Base-by-base conservation (phyloP, 495 filamentous ascomycete genomes). In the Xylaria cubensis region DNA sequence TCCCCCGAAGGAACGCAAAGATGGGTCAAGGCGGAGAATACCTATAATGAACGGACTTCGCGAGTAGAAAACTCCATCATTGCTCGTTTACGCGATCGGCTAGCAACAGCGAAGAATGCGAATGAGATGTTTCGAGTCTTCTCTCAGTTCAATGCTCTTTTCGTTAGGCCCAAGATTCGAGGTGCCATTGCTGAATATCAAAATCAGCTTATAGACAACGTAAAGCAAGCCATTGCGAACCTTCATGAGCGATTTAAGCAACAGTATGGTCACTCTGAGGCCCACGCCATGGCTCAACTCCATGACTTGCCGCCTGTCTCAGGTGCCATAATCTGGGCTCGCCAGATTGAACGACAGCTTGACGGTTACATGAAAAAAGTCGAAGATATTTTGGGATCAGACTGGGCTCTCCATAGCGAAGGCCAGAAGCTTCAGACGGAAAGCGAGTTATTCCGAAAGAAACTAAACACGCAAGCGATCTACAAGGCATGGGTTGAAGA, bases 101-200 rank as follows among this genome's bases (percentile, higher is more conserved):
- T 99, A 64, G 96, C 95, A 2, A 97, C 93, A 3, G 94, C 96
- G 15, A 98, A 95, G 86, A 95, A 91, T 66, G 96, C 96, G 26
- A 98, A 97, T 79, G 96, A 98, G 79, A 99, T 98, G 96, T 99
- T 99, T 80, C 93, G 97, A 48, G 96, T 99, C 59, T 98, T 98
- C 79, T 99, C 96, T 24, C 98, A 98, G 78, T 99, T 99, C 87
- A 99, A 99, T 77, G 97, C 96, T 36, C 91, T 99, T 62, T 95
- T 99, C 77, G 94, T 99, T 62, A 90, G 96, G 39, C 97, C 97
- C 21, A 98, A 98, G 85, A 98, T 99, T 79, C 90, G 96, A 55
- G 94, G 96, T 76, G 96, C 96, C 64, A 99, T 99, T 77, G 90
- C 94, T 34, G 97, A 98, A 80, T 99, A 98, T 78, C 96, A 99